Conservation (phyloP, 2,329 filamentous ascomycete genomes). For the Zasmidium cellare region DNA sequence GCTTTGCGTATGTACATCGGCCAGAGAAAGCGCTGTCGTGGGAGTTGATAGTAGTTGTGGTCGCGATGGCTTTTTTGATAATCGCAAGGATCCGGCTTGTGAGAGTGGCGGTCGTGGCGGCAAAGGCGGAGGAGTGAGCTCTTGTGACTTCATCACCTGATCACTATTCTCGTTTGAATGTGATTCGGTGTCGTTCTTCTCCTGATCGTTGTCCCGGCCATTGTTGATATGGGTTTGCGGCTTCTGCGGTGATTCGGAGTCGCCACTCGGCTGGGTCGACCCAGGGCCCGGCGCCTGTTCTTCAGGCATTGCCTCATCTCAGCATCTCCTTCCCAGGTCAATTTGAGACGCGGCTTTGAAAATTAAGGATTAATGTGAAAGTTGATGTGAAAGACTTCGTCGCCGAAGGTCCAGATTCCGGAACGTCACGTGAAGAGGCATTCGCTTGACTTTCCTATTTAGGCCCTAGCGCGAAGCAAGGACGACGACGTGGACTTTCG, state of each 20-base stretch:
- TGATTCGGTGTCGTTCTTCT: neutral
- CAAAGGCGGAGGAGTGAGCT: conserved; percentile 38
- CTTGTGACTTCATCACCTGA: conserved; percentile 24
- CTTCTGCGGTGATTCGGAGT: neutral
- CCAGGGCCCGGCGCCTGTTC: conserved; percentile 10
- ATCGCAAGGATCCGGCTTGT: conserved; percentile 30
- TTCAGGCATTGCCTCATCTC: conserved; percentile 22
- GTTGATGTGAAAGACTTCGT: neutral
- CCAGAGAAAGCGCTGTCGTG: conserved; percentile 80
- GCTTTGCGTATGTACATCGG: conserved; percentile 76
- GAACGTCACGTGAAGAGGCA: neutral
- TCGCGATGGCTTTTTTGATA: conserved; percentile 36
- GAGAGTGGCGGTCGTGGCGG: conserved; percentile 35
- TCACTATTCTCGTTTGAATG: neutral
- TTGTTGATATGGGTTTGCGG: neutral
- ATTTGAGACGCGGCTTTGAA: neutral
- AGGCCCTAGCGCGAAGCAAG: no score
- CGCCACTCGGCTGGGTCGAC: conserved; percentile 6
- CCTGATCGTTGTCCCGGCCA: neutral
- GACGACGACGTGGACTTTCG: neutral
- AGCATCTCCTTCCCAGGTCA: neutral
- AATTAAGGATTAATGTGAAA: neutral
- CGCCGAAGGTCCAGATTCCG: no score
- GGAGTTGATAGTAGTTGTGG: conserved; percentile 60
- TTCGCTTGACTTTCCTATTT: no score